Evolutionary conservation across 257 asterid genomes (phyloP).

Genomic region (Petunia axillaris): DNA sequence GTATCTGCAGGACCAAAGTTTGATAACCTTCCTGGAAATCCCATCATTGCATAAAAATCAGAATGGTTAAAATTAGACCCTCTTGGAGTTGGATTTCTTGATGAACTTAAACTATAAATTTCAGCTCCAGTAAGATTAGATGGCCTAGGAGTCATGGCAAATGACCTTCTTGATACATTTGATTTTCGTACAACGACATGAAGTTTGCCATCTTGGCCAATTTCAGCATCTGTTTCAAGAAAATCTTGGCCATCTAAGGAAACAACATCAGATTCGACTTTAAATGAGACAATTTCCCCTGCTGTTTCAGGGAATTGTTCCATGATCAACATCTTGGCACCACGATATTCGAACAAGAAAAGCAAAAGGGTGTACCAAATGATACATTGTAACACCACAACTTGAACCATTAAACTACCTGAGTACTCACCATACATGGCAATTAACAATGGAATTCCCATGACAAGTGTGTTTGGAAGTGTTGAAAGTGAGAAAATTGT

Average conservation of each 20-base stretch:
- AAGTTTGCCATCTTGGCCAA: constrained; percentile 83
- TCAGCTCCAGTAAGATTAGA: constrained; percentile 62
- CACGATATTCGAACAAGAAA: constrained; percentile 80
- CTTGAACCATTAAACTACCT: constrained; percentile 78
- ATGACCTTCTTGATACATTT: constrained; percentile 76
- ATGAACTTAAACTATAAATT: constrained; percentile 51
- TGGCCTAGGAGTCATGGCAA: constrained; percentile 51
- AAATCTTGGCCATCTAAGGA: constrained; percentile 93
- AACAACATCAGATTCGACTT: constrained; percentile 91
- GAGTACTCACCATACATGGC: constrained; percentile 47
- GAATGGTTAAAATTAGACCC: constrained; percentile 54
- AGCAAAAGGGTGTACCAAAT: constrained; percentile 85
- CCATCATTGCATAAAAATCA: constrained; percentile 60
- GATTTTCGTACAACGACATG: constrained; percentile 84
- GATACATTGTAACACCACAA: constrained; percentile 84
- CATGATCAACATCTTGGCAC: constrained; percentile 76
- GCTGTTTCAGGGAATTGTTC: constrained; percentile 94
- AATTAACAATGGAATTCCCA: constrained; percentile 40
- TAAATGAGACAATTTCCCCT: constrained; percentile 79
- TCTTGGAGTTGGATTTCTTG: constrained; percentile 56
- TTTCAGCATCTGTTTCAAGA: constrained; percentile 82
- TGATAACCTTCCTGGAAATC: constrained; percentile 41
- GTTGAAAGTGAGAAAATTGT: constrained; percentile 39
- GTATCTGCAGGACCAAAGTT: constrained; percentile 51
- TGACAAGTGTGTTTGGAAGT: constrained; percentile 37